Percentiles rank a stretch among this genome's conserved stretches.
These are phyloP conservation scores for Acacia confusa DNA, from an alignment of 306 rosid species.

Conservation along the genomic window DNA sequence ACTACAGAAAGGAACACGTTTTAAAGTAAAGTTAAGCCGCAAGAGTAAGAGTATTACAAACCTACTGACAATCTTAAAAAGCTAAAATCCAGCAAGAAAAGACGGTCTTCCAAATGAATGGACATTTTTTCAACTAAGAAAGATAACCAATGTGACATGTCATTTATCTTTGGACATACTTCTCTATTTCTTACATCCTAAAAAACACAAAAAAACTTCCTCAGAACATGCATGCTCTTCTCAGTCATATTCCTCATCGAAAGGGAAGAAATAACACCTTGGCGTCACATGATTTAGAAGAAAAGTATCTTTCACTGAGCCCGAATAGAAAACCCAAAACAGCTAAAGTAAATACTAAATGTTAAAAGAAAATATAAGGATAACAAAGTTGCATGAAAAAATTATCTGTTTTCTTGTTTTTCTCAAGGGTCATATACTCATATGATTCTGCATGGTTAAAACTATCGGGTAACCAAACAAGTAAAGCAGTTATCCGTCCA, in stretches of 20 bases:
- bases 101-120: neutral
- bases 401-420: neutral
- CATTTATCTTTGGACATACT: neutral
- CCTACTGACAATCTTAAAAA: neutral
- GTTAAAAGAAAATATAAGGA: neutral
- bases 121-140: neutral
- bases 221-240: neutral
- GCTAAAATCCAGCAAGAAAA: neutral
- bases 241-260: neutral
- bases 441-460: neutral
- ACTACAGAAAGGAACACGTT: slow-evolving; percentile 31
- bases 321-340: neutral
- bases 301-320: neutral
- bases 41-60: neutral
- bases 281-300: neutral
- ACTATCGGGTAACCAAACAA: neutral
- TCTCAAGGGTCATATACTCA: neutral
- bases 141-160: neutral
- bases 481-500: neutral
- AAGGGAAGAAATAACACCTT: neutral
- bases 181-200: neutral
- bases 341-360: neutral
- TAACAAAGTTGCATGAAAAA: neutral
- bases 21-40: slow-evolving; percentile 1
- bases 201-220: neutral